Percentiles rank a stretch among this genome's conserved stretches.
phyloP scores from a whole-genome alignment of 2,329 filamentous ascomycete genomes.

The Escovopsis weberi region DNA sequence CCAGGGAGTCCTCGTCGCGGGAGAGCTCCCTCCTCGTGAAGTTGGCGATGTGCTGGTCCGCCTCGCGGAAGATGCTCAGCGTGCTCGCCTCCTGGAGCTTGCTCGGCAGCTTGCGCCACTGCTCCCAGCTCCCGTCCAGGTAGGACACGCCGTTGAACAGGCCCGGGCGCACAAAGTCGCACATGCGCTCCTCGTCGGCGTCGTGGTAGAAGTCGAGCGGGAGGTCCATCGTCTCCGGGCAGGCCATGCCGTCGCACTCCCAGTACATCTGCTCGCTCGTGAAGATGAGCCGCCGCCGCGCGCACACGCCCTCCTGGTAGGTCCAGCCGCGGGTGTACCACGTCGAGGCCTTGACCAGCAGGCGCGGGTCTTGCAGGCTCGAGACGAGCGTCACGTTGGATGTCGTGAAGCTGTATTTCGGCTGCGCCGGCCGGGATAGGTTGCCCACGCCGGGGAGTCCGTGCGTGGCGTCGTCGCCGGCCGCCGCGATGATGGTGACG shows the following conservation, averaged over 20 bases:
- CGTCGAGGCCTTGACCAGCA: constrained; percentile 16
- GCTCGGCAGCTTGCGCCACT: constrained; percentile 18
- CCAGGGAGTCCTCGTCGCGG: constrained; percentile 19
- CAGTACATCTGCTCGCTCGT: constrained; percentile 26
- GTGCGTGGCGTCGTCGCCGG: constrained; percentile 17
- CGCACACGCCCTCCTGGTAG: constrained; percentile 23
- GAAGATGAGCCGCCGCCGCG: constrained; percentile 23
- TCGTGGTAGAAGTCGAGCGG: constrained; percentile 20
- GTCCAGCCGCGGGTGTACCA: constrained; percentile 26
- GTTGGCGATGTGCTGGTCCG: constrained; percentile 18
- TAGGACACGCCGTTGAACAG: constrained; percentile 21
- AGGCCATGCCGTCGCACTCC: constrained; percentile 24
- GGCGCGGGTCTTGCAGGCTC: constrained; percentile 16
- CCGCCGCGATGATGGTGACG: constrained; percentile 25
- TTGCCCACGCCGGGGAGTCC: constrained; percentile 21
- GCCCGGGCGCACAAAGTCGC: constrained; percentile 20
- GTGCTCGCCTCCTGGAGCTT: constrained; percentile 13
- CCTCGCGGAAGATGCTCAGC: constrained; percentile 21
- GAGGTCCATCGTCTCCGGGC: constrained; percentile 19
- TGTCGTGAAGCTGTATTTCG: constrained; percentile 18
- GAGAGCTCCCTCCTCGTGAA: constrained; percentile 17
- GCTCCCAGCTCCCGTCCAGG: constrained; percentile 21
- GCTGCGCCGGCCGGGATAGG: constrained; percentile 14
- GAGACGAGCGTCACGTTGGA: constrained; percentile 19
- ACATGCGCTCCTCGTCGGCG: constrained; percentile 19